A percentile compares a stretch with the other conserved stretches of the same genome.
Conservation (phyloP, 2,329 filamentous ascomycete species). For the Fusarium sp. region DNA sequence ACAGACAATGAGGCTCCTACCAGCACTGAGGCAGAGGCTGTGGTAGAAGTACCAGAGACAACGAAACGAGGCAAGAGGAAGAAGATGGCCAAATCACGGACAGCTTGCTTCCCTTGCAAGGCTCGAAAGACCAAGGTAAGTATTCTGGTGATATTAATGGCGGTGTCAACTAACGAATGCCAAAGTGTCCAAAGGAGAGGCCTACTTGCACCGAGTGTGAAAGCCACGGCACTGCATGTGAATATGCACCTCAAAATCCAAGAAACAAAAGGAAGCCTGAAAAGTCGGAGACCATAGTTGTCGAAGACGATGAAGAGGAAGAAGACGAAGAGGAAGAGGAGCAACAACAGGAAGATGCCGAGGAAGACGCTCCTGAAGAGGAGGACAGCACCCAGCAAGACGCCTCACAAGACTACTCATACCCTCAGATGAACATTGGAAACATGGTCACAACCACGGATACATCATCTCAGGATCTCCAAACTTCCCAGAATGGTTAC, state of each 20-base stretch:
- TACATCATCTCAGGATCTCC: constrained; percentile 32
- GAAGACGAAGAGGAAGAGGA: constrained; percentile 26
- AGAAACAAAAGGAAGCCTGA: constrained; percentile 38
- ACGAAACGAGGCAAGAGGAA: constrained; percentile 22
- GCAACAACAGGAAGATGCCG: constrained; percentile 22
- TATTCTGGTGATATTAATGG: neutral
- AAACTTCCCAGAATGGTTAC: constrained; percentile 38
- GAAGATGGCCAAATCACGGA: constrained; percentile 47
- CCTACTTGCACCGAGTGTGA: constrained; percentile 56
- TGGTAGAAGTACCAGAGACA: neutral
- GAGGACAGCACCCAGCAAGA: constrained; percentile 23
- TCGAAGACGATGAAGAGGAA: constrained; percentile 23
- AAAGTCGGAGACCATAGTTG: constrained; percentile 19
- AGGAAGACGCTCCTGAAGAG: constrained; percentile 27
- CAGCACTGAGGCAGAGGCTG: constrained; percentile 2
- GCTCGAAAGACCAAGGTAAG: constrained; percentile 54
- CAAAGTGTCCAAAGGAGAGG: constrained; percentile 55
- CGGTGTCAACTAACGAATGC: neutral
- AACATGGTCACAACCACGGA: constrained; percentile 44
- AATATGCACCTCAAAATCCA: constrained; percentile 53
- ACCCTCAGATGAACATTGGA: constrained; percentile 46
- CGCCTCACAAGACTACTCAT: constrained; percentile 38
- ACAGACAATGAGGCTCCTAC: constrained; percentile 16
- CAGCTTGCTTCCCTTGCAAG: constrained; percentile 54
- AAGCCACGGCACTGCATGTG: constrained; percentile 48